A percentile compares a stretch with the other conserved stretches of the same genome.
Evolutionary conservation across 192 early-diverging fungal species (phyloP).

Genomic region (Coemansia sp.): DNA sequence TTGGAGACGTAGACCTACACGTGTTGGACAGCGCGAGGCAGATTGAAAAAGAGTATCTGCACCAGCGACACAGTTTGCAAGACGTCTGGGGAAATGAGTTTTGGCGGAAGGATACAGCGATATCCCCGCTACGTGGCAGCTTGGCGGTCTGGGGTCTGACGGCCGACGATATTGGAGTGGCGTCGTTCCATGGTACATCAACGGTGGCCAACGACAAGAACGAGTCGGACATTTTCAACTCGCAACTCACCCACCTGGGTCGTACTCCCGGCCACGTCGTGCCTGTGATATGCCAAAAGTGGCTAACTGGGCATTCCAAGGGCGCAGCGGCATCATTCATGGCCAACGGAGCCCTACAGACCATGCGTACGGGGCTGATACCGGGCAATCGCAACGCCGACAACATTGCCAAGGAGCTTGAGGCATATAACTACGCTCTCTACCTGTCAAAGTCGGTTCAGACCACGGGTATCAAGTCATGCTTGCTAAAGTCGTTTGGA

Average conservation of each 20-base stretch:
- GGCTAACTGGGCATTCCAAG: slow-evolving; percentile 85
- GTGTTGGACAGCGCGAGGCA: slow-evolving; percentile 56
- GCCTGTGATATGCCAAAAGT: slow-evolving; percentile 46
- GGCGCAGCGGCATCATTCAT: slow-evolving; percentile 97
- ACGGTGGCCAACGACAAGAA: slow-evolving; percentile 73
- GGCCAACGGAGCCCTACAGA: slow-evolving; percentile 88
- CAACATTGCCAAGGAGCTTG: slow-evolving; percentile 59
- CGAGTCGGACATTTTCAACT: slow-evolving; percentile 69
- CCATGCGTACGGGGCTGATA: slow-evolving; percentile 76
- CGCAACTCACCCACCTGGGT: slow-evolving; percentile 65
- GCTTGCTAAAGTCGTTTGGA: slow-evolving; percentile 87
- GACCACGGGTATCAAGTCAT: slow-evolving; percentile 89
- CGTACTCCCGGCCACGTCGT: slow-evolving; percentile 38
- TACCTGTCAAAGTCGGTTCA: slow-evolving; percentile 84
- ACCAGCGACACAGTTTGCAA: slow-evolving; percentile 29
- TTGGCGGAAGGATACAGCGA: slow-evolving; percentile 73
- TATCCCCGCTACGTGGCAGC: slow-evolving; percentile 87
- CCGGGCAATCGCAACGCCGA: slow-evolving; percentile 79
- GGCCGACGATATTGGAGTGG: slow-evolving; percentile 89
- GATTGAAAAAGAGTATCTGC: slow-evolving; percentile 16
- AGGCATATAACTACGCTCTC: slow-evolving; percentile 76
- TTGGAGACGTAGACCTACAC: neutral
- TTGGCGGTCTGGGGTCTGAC: slow-evolving; percentile 86
- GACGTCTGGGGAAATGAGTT: slow-evolving; percentile 83
- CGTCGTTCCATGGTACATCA: slow-evolving; percentile 95